A percentile compares a stretch with the other conserved stretches of the same genome.
phyloP scores from a whole-genome alignment of 164 flowering plant genomes.

The grape (Vitis vinifera) region ASM3070453v1 NC_081817.1:6158001-6158500 shows the following conservation, averaged over 20 bases:
- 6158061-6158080: no score
- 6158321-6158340: background rate
- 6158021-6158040: background rate
- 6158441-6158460: background rate
- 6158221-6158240: background rate
- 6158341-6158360: background rate
- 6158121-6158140: constrained; percentile 68
- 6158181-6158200: constrained; percentile 43
- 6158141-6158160: constrained; percentile 77
- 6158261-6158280: no score
- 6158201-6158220: background rate
- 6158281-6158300: no score
- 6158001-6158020: background rate
- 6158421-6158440: background rate
- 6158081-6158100: background rate
- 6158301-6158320: background rate
- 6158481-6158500: no score
- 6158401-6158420: background rate
- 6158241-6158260: no score
- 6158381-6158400: background rate
- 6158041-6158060: background rate
- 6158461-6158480: background rate
- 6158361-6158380: background rate
- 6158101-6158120: constrained; percentile 8
- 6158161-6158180: constrained; percentile 93